These are phyloP conservation scores for Trypanosoma boissoni DNA, from an alignment of 208 protist species.

Conservation along the genomic window DNA sequence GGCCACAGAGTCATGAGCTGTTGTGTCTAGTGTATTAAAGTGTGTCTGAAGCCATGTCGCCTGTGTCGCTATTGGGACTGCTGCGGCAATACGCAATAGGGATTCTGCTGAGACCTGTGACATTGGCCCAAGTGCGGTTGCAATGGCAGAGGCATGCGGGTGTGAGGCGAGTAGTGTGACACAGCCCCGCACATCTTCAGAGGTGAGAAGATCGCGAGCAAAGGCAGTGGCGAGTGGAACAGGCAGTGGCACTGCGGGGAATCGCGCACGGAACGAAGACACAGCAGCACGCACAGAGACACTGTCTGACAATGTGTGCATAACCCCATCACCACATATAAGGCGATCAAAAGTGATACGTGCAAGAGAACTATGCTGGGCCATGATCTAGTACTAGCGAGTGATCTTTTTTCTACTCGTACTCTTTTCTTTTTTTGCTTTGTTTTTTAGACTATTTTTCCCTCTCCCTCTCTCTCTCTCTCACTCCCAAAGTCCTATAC, in stretches of 20 bases:
- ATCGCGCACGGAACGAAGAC: slow-evolving; percentile 19
- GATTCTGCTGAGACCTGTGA: neutral
- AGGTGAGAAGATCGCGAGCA: slow-evolving; percentile 26
- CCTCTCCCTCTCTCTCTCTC: neutral
- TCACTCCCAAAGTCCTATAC: neutral
- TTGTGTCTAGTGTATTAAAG: no score
- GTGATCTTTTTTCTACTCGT: slow-evolving; percentile 13
- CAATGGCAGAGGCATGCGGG: slow-evolving; percentile 22
- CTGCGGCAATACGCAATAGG: no score
- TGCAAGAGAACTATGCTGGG: slow-evolving; percentile 15
- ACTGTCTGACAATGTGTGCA: slow-evolving; percentile 1
- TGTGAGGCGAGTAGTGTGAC: slow-evolving; percentile 41
- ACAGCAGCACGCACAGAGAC: slow-evolving; percentile 9
- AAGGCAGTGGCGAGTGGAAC: slow-evolving; percentile 43
- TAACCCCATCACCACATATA: slow-evolving; percentile 34
- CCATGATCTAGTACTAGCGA: no score
- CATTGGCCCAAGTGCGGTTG: neutral
- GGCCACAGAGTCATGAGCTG: slow-evolving; percentile 14
- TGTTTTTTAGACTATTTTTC: slow-evolving; percentile 10
- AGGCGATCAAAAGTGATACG: slow-evolving; percentile 63
- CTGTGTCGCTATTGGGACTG: no score
- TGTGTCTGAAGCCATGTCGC: no score
- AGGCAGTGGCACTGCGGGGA: slow-evolving; percentile 45
- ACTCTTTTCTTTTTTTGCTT: slow-evolving; percentile 5
- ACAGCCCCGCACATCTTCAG: slow-evolving; percentile 30